Evolutionary conservation across 225 moss, liverwort and hornwort species (phyloP).

Genomic region (Rhytidiadelphus loreus): DNA sequence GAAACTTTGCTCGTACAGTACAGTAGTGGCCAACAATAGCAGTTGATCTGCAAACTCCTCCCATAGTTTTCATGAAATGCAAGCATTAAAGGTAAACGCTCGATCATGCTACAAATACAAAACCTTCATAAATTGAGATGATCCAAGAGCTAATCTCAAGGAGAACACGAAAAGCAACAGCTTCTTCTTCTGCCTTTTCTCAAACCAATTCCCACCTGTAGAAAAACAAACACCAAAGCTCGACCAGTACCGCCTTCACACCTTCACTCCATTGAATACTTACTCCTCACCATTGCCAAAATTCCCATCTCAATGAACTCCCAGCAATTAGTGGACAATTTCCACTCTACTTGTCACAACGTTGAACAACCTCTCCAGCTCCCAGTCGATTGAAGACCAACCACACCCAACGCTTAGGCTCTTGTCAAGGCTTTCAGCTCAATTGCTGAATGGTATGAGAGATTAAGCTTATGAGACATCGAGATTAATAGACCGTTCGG

Average conservation of each 20-base stretch:
- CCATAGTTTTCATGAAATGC: neutral
- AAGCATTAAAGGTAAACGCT: neutral
- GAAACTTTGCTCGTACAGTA: neutral
- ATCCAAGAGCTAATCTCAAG: neutral
- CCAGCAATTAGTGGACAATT: neutral
- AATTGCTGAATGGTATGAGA: neutral
- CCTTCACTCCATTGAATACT: neutral
- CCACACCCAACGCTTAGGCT: neutral
- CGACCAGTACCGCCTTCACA: neutral
- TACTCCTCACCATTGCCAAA: too few relatives aligned
- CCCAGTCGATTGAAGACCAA: too few relatives aligned
- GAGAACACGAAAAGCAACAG: neutral
- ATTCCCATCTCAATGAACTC: neutral
- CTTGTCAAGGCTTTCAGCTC: too few relatives aligned
- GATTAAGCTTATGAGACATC: accelerated
- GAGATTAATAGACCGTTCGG: neutral
- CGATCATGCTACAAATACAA: too few relatives aligned
- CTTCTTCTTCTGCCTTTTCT: neutral
- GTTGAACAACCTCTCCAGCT: neutral
- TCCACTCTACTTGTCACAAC: neutral
- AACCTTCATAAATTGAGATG: neutral
- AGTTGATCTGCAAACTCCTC: neutral
- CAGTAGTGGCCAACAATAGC: neutral
- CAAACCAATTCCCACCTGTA: neutral
- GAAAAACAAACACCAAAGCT: neutral